Base-by-base conservation (phyloP, 345 rosid genomes). In the Carallia pectinifolia region DNA sequence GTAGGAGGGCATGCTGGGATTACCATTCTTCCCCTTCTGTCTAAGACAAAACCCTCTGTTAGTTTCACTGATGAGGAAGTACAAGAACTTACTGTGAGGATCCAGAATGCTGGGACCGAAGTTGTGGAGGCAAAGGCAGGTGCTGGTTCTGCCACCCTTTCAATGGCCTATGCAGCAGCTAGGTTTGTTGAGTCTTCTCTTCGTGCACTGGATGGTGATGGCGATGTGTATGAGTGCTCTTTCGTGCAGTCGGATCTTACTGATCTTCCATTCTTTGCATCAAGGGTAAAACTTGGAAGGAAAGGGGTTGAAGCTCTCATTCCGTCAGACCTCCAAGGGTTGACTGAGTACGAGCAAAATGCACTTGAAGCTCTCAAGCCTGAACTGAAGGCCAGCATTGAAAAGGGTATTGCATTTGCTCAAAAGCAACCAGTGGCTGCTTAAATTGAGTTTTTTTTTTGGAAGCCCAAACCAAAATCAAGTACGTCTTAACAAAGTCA, bases 81-180 rank as follows among this genome's bases (percentile, higher is more conserved):
- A 48, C 81, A 83, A 50, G 85, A 88, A 53, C 86, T 95, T 17
- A 95, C 96, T 23, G 90, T 84, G 44, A 86, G 94, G 85, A 95
- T 92, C 76, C 99, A 92, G 79, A 90, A 95, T 77, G 99, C 93
- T 2, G 99, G 99, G n/a, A 92, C 97, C 5, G 97, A 95, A 83
- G 98, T 95, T 34, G 98, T 92, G 72, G 98, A 95, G 81, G 99
- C 98, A 1, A 95, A 92, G 83, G 99, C 94, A 0, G 97, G 99
- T 71, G 94, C 96, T 13, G 98, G 99, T 47, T 95, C 98, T 53
- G 96, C 99, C 44, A 95, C 98, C 10, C 80, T 95, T 64, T 95
- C 98, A 13, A 95, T 95, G 99, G 99, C 98, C 6, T 95, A 95
- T 76, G 98, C 96, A 19, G 96, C 97, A 6, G 99, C 98, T 17